Evolutionary conservation across 2,329 filamentous ascomycete genomes (phyloP).

Genomic region (Venturia asperata): DNA sequence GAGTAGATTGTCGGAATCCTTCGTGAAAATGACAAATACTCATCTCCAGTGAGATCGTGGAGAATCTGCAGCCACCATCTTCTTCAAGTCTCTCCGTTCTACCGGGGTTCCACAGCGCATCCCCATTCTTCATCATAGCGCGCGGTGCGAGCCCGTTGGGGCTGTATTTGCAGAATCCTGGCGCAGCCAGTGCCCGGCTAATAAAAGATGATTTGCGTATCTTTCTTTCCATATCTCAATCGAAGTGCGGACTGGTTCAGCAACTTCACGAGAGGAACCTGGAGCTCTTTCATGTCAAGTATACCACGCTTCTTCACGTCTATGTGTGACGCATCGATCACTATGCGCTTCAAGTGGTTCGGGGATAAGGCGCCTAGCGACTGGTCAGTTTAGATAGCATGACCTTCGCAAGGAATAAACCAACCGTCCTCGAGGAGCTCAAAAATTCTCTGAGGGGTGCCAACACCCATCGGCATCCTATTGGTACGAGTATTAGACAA

Average conservation of each 20-base stretch:
- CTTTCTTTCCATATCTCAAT: conserved; percentile 8
- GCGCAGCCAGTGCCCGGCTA: background rate
- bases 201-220: conserved; percentile 5
- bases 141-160: background rate
- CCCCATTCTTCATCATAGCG: background rate
- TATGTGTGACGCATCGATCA: conserved; percentile 87
- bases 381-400: conserved; percentile 3
- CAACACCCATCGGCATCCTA: conserved; percentile 79
- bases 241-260: conserved; percentile 39
- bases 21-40: background rate
- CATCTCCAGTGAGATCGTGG: background rate
- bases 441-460: conserved; percentile 74
- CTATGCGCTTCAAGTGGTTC: conserved; percentile 65
- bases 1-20: background rate
- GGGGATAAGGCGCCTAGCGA: conserved; percentile 52
- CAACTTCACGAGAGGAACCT: conserved; percentile 70
- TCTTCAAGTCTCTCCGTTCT: background rate
- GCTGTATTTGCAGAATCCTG: background rate
- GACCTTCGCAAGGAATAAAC: conserved; percentile 27
- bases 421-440: conserved; percentile 77
- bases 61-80: background rate
- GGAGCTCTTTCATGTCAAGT: conserved; percentile 90
- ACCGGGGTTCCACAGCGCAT: background rate
- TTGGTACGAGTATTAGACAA: conserved; percentile 25
- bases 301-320: conserved; percentile 92